Evolutionary conservation across 495 filamentous ascomycete species (phyloP).

Genomic region (Penicillium lagena): DNA sequence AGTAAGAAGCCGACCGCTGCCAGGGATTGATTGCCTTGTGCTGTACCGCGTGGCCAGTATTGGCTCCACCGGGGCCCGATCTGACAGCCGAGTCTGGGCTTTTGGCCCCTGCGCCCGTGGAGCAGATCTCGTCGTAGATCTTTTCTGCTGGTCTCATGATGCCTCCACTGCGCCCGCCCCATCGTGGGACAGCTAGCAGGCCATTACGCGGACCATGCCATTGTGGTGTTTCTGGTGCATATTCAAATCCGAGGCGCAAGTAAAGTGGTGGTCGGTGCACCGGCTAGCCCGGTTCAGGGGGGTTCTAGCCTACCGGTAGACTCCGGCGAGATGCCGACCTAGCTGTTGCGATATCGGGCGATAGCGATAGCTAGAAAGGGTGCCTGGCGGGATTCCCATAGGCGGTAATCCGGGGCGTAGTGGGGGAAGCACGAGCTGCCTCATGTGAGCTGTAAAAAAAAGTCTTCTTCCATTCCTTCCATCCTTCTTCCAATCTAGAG

Average conservation of each 20-base stretch:
- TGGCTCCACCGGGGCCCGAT: conserved; percentile 3
- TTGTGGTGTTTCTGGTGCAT: neutral
- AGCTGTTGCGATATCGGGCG: conserved; percentile 5
- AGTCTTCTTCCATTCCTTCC: neutral
- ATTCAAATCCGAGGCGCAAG: neutral
- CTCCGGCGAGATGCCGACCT: neutral
- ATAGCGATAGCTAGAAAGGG: conserved; percentile 5
- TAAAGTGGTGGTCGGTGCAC: too few relatives aligned
- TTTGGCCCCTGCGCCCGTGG: neutral
- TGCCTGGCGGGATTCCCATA: conserved; percentile 25
- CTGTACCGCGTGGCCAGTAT: too few relatives aligned
- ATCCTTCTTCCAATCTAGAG: neutral
- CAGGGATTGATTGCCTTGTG: too few relatives aligned
- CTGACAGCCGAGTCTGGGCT: conserved; percentile 14
- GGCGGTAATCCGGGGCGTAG: conserved; percentile 26
- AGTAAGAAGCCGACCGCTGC: too few relatives aligned
- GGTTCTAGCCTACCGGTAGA: neutral
- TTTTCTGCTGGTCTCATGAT: conserved; percentile 22
- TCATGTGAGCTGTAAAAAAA: conserved; percentile 27
- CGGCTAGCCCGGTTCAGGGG: too few relatives aligned
- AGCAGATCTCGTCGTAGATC: neutral
- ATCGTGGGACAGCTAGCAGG: neutral
- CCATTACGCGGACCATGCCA: neutral
- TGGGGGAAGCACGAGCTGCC: conserved; percentile 1
- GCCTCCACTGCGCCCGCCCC: conserved; percentile 7